Evolutionary conservation across 225 moss, liverwort and hornwort species (phyloP).

Genomic region (Sphagnum tenellum): DNA sequence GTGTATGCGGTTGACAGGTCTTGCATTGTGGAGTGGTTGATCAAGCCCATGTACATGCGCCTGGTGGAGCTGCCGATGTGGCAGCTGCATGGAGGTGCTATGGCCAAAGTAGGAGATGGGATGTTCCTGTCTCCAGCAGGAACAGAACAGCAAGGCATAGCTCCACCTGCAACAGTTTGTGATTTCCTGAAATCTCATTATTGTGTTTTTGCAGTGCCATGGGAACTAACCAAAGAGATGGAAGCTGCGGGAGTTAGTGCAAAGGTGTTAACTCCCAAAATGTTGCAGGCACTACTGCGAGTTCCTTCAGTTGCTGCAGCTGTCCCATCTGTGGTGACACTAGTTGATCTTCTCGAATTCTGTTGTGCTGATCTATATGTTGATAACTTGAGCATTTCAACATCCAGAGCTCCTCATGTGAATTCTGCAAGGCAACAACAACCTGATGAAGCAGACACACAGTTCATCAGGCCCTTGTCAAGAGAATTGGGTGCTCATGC

Average conservation of each 20-base stretch:
- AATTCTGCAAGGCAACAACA: no score
- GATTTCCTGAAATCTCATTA: conserved; percentile 78
- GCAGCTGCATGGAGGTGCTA: conserved; percentile 71
- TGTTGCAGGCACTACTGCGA: conserved; percentile 57
- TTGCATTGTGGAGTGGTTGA: conserved; percentile 65
- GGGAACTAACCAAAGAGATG: conserved; percentile 76
- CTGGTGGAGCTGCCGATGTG: conserved; percentile 76
- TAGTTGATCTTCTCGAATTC: conserved; percentile 76
- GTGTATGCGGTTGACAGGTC: conserved; percentile 47
- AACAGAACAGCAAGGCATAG: conserved; percentile 57
- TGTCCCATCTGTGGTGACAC: conserved; percentile 60
- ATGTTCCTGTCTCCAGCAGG: conserved; percentile 82
- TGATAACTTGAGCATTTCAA: conserved; percentile 11
- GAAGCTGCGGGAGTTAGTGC: conserved; percentile 66
- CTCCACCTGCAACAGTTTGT: conserved; percentile 71
- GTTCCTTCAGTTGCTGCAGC: conserved; percentile 63
- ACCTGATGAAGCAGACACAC: conserved; percentile 7
- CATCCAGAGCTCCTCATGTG: no score
- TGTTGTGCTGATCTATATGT: conserved; percentile 67
- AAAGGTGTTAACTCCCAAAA: conserved; percentile 76
- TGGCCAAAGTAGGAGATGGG: conserved; percentile 68
- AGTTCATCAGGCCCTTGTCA: conserved; percentile 7
- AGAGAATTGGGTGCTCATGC: conserved; percentile 5
- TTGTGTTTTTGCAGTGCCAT: conserved; percentile 74
- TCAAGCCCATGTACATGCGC: conserved; percentile 75